These are phyloP conservation scores for Bassia scoparia DNA, from an alignment of 148 eudicot genomes.

Conservation along the genomic window DNA sequence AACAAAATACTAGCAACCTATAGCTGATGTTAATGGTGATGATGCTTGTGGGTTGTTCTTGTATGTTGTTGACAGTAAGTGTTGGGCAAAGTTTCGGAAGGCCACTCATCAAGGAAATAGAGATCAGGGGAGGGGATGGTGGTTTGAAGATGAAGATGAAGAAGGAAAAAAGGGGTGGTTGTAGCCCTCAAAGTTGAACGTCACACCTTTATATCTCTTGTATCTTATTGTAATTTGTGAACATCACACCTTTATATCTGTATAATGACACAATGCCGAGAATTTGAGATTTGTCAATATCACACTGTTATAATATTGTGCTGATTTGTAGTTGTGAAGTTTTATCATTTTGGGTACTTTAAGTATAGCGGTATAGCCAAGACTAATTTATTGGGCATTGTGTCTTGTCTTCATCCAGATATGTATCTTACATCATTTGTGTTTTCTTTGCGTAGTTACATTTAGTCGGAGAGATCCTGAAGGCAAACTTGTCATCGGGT, in stretches of 20 bases:
- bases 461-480: conserved; percentile 95
- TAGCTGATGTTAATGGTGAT: no score
- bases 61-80: not conserved
- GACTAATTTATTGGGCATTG: not conserved
- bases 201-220: not conserved
- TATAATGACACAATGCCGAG: not conserved
- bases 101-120: no score
- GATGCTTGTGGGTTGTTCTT: not conserved
- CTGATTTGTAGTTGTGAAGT: conserved; percentile 5
- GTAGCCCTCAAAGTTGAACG: not conserved
- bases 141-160: not conserved
- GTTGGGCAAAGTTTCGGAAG: not conserved
- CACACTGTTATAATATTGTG: no score
- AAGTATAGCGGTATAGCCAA: no score
- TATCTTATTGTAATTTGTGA: not conserved
- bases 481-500: conserved; percentile 85
- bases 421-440: conserved; percentile 9
- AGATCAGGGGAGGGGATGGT: not conserved
- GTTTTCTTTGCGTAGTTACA: conserved; percentile 44
- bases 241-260: not conserved
- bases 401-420: conserved; percentile 2
- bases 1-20: no score
- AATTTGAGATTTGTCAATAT: not conserved
- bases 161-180: not conserved
- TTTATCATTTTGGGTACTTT: not conserved